These are phyloP conservation scores for Myxozyma monticola DNA, from an alignment of 805 yeast species.

Conservation along the genomic window DNA sequence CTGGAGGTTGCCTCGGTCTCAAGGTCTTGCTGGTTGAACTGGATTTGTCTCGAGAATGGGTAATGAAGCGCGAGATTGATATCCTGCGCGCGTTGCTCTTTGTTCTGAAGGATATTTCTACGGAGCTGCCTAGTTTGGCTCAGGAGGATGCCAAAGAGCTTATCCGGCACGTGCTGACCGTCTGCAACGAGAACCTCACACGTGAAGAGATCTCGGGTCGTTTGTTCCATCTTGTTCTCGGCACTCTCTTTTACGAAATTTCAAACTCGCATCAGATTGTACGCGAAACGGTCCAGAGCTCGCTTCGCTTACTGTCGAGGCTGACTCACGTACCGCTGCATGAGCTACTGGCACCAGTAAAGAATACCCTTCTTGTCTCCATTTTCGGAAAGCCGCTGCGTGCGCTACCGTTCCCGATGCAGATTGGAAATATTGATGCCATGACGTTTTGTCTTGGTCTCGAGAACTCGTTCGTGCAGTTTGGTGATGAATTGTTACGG, in stretches of 20 bases:
- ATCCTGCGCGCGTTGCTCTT: slow-evolving; percentile 82
- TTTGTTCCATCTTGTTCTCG: slow-evolving; percentile 75
- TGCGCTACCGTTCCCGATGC: slow-evolving; percentile 98
- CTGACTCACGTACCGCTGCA: slow-evolving; percentile 69
- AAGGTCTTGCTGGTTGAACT: slow-evolving; percentile 68
- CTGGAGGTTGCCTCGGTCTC: slow-evolving; percentile 87
- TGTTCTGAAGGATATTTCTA: slow-evolving; percentile 84
- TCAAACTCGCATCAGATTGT: slow-evolving; percentile 85
- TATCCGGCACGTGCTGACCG: slow-evolving; percentile 60
- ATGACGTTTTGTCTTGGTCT: slow-evolving; percentile 85
- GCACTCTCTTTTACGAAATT: slow-evolving; percentile 88
- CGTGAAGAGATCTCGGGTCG: slow-evolving; percentile 66
- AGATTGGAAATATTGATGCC: slow-evolving; percentile 96
- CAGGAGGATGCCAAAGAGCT: slow-evolving; percentile 68
- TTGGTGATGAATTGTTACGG: slow-evolving; percentile 85
- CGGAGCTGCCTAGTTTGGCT: slow-evolving; percentile 81
- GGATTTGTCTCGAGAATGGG: slow-evolving; percentile 68
- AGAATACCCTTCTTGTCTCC: slow-evolving; percentile 80
- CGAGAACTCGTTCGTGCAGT: slow-evolving; percentile 76
- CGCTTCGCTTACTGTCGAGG: slow-evolving; percentile 66
- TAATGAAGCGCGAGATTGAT: slow-evolving; percentile 77
- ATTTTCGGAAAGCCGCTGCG: slow-evolving; percentile 95
- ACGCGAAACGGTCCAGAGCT: slow-evolving; percentile 74
- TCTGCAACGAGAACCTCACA: slow-evolving; percentile 63
- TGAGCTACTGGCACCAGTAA: slow-evolving; percentile 77